Base-by-base conservation (phyloP, 1,139 yeast species). In the Suhomyces bolitotheri region DNA sequence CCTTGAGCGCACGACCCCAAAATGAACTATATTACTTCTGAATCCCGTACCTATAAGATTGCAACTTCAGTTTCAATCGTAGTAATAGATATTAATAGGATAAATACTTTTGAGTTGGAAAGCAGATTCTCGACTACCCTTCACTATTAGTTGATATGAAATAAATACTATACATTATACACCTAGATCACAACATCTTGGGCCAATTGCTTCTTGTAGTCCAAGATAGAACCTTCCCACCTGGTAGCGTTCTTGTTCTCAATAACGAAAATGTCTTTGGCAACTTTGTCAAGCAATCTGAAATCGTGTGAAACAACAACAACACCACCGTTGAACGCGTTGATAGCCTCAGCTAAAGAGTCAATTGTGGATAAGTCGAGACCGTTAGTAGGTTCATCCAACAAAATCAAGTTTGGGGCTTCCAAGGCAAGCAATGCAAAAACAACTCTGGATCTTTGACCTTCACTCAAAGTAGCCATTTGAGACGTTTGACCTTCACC, bases 371-470 rank as follows among this genome's bases (percentile, higher is more conserved):
- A 87, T 55, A 94, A 90, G 74, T 94, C 98, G 67, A 94, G 77
- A 78, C 97, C 98, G 78, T 92, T 92, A 53, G 98, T 92, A 78
- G 98, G 98, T 82, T 94, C 98, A 74, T 92, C 98, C 71, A 92
- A 76, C 60, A 92, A 73, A 56, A 92, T 76, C 68, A 92, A 87
- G 70, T 92, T 92, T 58, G 99, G 98, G 48, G 85, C 75, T 70
- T 92, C 97, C 52, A 92, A 77, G 31, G 98, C 98, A 56, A 92
- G 77, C 53, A 92, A 74, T 14, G 98, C 98, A 59, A 92, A 94
- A 43, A 92, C 98, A 49, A 92, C 98, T 71, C 98, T 84, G 46
- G 97, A 89, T 75, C 97, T 85, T 77, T 92, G 97, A 64, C 99
- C 99, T 73, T 92, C 98, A 13, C 97, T 89, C 50, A 94, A 73